These are phyloP conservation scores for Malassezia obtusa DNA, from an alignment of 1,284 basidiomycete genomes.

Conservation along the genomic window DNA sequence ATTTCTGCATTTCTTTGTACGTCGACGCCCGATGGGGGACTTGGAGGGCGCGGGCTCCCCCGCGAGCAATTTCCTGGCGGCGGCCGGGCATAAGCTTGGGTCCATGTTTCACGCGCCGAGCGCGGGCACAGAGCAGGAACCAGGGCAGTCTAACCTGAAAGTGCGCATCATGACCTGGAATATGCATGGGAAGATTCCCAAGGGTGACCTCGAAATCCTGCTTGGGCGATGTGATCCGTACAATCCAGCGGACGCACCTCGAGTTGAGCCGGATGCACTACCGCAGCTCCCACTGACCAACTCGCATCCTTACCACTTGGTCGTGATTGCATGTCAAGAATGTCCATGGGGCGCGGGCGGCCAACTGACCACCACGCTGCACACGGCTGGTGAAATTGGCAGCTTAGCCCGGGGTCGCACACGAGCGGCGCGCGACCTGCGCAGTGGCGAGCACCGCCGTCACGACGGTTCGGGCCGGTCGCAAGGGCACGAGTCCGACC, in stretches of 20 bases:
- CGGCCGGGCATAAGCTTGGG: background rate
- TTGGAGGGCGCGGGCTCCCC: background rate
- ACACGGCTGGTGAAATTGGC: conserved; percentile 39
- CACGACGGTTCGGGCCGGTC: background rate
- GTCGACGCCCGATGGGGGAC: no score
- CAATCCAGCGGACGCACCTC: background rate
- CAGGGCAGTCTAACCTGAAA: no score
- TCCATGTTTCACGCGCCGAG: no score
- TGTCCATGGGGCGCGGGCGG: conserved; percentile 44
- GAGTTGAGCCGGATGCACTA: conserved; percentile 1
- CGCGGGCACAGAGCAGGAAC: no score
- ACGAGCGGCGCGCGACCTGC: conserved; percentile 11
- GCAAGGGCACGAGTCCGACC: background rate
- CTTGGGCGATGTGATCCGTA: conserved; percentile 56
- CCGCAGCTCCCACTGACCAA: conserved; percentile 36
- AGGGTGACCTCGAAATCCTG: conserved; percentile 68
- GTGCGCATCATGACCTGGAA: conserved; percentile 53
- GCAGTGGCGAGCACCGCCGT: conserved; percentile 9
- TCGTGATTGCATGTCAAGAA: conserved; percentile 66
- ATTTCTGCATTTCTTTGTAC: no score
- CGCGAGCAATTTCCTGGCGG: background rate
- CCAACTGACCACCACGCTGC: conserved; percentile 31
- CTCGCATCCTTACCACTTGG: conserved; percentile 65
- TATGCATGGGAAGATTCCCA: conserved; percentile 51
- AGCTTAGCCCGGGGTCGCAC: conserved; percentile 20